Base-by-base conservation (phyloP, 1,139 yeast species). In the Blastobotrys raffinosifermentans region DNA sequence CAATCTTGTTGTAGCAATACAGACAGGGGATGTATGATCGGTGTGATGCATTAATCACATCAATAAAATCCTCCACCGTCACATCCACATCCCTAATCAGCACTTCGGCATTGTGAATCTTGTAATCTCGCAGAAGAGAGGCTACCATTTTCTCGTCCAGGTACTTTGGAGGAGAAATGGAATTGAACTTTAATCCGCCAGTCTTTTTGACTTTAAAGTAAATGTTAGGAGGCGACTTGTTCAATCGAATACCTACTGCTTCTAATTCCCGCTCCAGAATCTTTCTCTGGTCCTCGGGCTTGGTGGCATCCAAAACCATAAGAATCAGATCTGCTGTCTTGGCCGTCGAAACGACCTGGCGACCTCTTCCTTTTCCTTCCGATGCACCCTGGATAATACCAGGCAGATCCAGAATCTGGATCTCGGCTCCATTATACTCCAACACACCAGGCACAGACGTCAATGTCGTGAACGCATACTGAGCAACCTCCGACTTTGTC, bases 301-400 rank as follows among this genome's bases (percentile, higher is more conserved):
- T 91, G 2, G 97, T 89, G 2, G 97, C 96, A 64, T 91, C 98
- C 49, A 91, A 65, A 37, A 91, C 91, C 94, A 91, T 91, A 57
- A 91, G 66, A 46, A 91, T 80, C 57, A 91, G 67, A 57, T 91
- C 97, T 0, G 96, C 87, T 0, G 98, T 91, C 61, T 93, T 80
- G 0, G 96, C 95, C 1, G 95, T 93, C 1, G 97, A 84, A 49
- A 91, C 89, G 31, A 91, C 98, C 59, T 91, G 97, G 52, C 95
- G 73, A 44, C 98, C 98, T 62, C 98, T 77, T 54, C 98, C 98
- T 60, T 89, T 87, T 54, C 98, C 98, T 57, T 85, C 96, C 19
- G 94, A 73, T 10, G 98, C 98, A 29, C 97, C 97, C 58, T 85
- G 86, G 44, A 91, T 91, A 53, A 91, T 91, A 60, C 98, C 98